Evolutionary conservation across 192 early-diverging fungal species (phyloP), one percentile per base, ranked within the genome.

Genomic region (Umbelopsis vinacea): DNA sequence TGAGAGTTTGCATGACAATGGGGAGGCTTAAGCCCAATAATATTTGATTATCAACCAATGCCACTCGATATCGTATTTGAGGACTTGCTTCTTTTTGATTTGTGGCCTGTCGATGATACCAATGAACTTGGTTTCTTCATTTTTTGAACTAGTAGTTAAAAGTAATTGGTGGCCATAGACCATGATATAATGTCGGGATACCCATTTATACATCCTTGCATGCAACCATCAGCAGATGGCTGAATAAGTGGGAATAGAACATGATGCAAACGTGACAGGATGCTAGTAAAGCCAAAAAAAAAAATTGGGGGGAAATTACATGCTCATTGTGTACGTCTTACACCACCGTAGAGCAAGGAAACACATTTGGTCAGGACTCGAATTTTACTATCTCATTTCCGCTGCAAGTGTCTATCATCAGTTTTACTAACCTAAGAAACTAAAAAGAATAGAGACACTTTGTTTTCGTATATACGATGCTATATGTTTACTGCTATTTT

Each of bases 21-120:
- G 17, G 23, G 29, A 26, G 14, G 29, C 4, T 63, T 6, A 35
- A 33, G 11, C 29, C 11, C 26, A 19, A n/a, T 29, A 6, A 37
- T 9, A 63, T 63, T 63, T 63, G 0, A 37, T 63, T 63, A 63
- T 63, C 17, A 26, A 63, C 57, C 57, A n/a, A 63, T 35, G 33
- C 29, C 57, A 38, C 33, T 19, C 8, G 57, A 37, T n/a, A 14
- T 17, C 26, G 4, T 12, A 63, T 19, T 63, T 2, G 11, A 15
- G 15, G 33, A 35, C 19, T 50, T 50, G 5, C 5, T 50, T 50
- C 15, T n/a, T 15, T 50, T 50, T 48, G 1, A 43, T 43, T 6
- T 43, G 11, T 43, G 6, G 1, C 11, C 6, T 43, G 40, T 43
- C 48, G n/a, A 50, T 50, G 48, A 50, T 10, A 17, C 6, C 6